Evolutionary conservation across 192 early-diverging fungal genomes (phyloP), one percentile per base, ranked within the genome.

Genomic region (Gigaspora rosea): DNA sequence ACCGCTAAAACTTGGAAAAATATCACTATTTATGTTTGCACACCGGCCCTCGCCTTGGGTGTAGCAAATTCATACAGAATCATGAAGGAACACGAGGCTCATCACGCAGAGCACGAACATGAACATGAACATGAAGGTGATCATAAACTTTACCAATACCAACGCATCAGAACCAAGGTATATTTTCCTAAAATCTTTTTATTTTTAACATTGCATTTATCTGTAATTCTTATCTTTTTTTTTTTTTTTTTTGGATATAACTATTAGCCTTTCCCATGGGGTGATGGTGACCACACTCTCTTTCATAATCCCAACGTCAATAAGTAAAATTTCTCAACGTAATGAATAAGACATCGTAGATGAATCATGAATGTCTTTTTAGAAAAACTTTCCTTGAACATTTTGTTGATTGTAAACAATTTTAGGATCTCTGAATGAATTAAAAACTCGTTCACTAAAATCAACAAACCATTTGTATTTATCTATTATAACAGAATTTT

Each of bases 1-100:
- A 78, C 81, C 70, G 75, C 81, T 22, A 67, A 80, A 68, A 76
- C 78, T 72, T 85, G 83, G 83, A 81, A 78, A 75, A 85, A 85
- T 65, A 78, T 85, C 13, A 80, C 83, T 22, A 73, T 85, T 67
- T 82, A 80, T 54, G 79, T 80, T 65, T 79, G 78, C 76, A 71
- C 79, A 49, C 78, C 81, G 46, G 78, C 79, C 32, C 18, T 85
- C 65, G 12, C 82, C 50, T 56, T 77, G 20, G 59, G 81, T 68
- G 59, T 79, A 50, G 79, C 77, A 58, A 85, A 85, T 76, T 79
- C 83, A 54, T 73, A 78, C 66, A 80, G 77, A 76, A 78, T 85
- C 46, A 75, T 63, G 36, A 69, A 78, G 27, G 80, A 79, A 81
- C 83, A 85, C 50, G 79, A 78, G 71, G 83, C 80, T 78, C 83